Evolutionary conservation across 257 asterid species (phyloP).

Genomic region (Nicotiana tomentosiformis): DNA sequence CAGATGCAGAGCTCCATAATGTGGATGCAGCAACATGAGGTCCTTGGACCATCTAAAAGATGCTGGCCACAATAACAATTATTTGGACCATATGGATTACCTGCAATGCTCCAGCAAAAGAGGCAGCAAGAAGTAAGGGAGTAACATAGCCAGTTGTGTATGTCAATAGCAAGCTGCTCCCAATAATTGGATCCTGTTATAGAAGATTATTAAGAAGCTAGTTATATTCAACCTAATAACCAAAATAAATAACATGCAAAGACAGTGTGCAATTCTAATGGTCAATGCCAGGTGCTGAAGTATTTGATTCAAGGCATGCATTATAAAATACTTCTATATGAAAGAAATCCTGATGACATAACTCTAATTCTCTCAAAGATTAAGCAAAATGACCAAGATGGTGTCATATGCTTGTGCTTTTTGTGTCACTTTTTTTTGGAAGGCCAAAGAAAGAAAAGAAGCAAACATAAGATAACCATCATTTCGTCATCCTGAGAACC

Average conservation of each 20-base stretch:
- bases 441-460: background rate
- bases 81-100: slow-evolving; percentile 22
- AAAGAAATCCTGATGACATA: background rate
- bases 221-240: background rate
- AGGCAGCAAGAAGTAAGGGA: slow-evolving; percentile 95
- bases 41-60: background rate
- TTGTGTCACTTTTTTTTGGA: background rate
- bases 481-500: background rate
- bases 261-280: background rate
- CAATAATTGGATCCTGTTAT: slow-evolving; percentile 70
- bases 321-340: background rate
- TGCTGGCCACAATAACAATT: background rate
- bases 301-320: background rate
- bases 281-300: background rate
- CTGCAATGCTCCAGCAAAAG: slow-evolving; percentile 98
- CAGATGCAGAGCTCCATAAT: background rate
- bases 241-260: background rate
- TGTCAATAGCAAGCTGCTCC: slow-evolving; percentile 82
- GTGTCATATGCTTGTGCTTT: background rate
- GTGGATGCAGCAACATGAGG: background rate
- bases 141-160: slow-evolving; percentile 95
- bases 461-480: background rate
- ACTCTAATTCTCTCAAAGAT: background rate
- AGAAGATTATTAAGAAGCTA: background rate
- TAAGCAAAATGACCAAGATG: background rate